phyloP scores from a whole-genome alignment of 768 basidiomycete species.

The Podaxis sp. region DNA sequence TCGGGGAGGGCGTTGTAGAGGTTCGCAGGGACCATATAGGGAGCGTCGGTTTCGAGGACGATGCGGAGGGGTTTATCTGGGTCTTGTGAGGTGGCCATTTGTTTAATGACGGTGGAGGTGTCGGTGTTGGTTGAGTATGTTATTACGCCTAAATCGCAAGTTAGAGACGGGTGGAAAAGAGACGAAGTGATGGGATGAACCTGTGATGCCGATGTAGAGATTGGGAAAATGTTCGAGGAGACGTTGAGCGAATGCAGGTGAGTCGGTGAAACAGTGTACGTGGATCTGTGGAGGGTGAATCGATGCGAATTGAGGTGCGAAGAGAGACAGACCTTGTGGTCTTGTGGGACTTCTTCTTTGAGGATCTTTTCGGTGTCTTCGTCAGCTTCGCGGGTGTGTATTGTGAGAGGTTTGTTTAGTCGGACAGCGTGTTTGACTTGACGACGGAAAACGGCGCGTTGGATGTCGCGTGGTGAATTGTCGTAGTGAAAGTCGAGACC shows the following conservation, averaged over 20 bases:
- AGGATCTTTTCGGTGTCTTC: slow-evolving; percentile 78
- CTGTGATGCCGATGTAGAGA: slow-evolving; percentile 82
- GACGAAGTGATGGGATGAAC: slow-evolving; percentile 27
- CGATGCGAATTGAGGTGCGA: neutral
- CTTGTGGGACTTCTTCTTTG: slow-evolving; percentile 70
- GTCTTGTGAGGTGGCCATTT: slow-evolving; percentile 35
- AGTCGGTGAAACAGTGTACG: slow-evolving; percentile 87
- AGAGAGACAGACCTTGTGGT: slow-evolving; percentile 51
- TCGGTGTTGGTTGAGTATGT: slow-evolving; percentile 76
- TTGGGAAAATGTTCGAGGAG: slow-evolving; percentile 79
- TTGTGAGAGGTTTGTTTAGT: slow-evolving; percentile 76
- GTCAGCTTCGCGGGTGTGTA: slow-evolving; percentile 86
- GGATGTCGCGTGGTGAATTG: slow-evolving; percentile 67
- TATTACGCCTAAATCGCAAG: slow-evolving; percentile 58
- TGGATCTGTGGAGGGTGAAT: slow-evolving; percentile 56
- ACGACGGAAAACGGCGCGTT: slow-evolving; percentile 62
- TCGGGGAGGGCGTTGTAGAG: slow-evolving; percentile 57
- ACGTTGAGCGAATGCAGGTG: slow-evolving; percentile 68
- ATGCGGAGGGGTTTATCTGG: slow-evolving; percentile 38
- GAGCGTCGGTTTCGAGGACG: slow-evolving; percentile 83
- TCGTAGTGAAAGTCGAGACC: slow-evolving; percentile 87
- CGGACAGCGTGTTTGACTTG: slow-evolving; percentile 70
- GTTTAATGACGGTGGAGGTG: slow-evolving; percentile 65
- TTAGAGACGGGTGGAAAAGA: neutral
- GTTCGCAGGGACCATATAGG: slow-evolving; percentile 82